Evolutionary conservation across 2,329 filamentous ascomycete species (phyloP), one percentile per base, ranked within the genome.

Genomic region (Capronia americana): DNA sequence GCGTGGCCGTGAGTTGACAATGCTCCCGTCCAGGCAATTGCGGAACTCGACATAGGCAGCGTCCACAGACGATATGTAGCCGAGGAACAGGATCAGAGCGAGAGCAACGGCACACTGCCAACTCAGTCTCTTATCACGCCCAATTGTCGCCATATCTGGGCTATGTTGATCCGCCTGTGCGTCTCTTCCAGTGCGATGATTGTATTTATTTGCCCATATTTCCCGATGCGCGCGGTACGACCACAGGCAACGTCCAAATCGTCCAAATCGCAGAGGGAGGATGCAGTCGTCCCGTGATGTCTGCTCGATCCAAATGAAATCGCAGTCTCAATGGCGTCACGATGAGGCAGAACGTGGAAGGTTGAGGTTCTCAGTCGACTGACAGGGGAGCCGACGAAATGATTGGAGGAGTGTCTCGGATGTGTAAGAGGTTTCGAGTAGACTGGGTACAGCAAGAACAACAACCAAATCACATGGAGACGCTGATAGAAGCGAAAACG

Each of bases 31-130:
- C 32, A 97, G 84, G 80, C 94, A 99, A 79, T 97, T 96, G n/a
- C 90, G 84, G 78, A 96, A 95, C 65, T 87, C 83, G 67, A 97
- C 81, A 72, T 88, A 86, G 53, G 88, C 92, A 57, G 90, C 92
- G 12, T 54, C 20, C 4, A 48, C 54, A 10, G 50, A 38, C 2
- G 55, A 32, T 10, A 38, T 57, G 24, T 51, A 70, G 24, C 48
- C 5, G 20, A 66, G 44, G 17, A 55, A 32, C 30, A 66, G 48
- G 12, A 63, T 26, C 14, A 68, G 26, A 32, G 44, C 24, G 23
- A 62, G 48, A 48, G 41, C 14, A 20, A 44, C 5, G 38, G 17
- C 2, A 1, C 17, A n/a, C 17, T 32, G 53, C 11, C 11, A n/a
- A 30, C 54, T 51, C 46, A 23, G 26, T 17, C 26, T 55, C 30